Conservation (phyloP, 768 basidiomycete genomes). For the Mycena alexandri region DNA sequence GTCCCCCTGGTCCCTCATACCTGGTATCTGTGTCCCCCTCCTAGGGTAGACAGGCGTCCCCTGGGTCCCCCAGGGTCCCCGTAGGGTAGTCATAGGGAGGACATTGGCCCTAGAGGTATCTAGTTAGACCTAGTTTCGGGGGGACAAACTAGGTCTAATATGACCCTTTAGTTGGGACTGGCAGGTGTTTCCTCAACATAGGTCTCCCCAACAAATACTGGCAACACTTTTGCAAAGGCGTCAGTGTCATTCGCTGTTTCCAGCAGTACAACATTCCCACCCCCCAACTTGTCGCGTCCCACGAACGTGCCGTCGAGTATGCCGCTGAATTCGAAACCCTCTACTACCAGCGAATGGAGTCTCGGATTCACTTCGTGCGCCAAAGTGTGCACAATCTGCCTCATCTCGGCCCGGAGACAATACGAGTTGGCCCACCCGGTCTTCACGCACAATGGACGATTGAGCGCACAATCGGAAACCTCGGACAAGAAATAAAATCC, state of each 20-base stretch:
- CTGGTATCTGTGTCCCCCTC: too few relatives aligned
- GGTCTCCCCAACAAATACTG: constrained; percentile 3
- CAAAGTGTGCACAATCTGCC: constrained; percentile 26
- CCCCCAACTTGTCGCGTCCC: background rate
- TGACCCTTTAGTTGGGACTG: too few relatives aligned
- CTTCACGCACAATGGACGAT: constrained; percentile 34
- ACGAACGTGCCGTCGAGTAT: constrained; percentile 9
- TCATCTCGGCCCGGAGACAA: constrained; percentile 30
- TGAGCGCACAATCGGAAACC: constrained; percentile 39
- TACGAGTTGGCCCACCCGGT: constrained; percentile 24
- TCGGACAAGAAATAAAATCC: constrained; percentile 32
- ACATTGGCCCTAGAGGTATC: too few relatives aligned
- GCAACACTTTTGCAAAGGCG: constrained; percentile 32
- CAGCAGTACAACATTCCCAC: background rate
- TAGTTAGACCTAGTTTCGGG: too few relatives aligned
- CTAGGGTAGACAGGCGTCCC: too few relatives aligned
- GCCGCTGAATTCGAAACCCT: constrained; percentile 35
- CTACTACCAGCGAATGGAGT: constrained; percentile 23
- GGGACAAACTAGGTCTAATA: too few relatives aligned
- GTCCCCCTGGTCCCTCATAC: too few relatives aligned
- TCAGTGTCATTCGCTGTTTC: constrained; percentile 14
- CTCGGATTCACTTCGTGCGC: constrained; percentile 32
- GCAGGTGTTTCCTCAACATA: too few relatives aligned
- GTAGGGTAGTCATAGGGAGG: too few relatives aligned
- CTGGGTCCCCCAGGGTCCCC: too few relatives aligned